Base-by-base conservation (phyloP, 306 rosid species). In the Castanopsis chinensis region DNA sequence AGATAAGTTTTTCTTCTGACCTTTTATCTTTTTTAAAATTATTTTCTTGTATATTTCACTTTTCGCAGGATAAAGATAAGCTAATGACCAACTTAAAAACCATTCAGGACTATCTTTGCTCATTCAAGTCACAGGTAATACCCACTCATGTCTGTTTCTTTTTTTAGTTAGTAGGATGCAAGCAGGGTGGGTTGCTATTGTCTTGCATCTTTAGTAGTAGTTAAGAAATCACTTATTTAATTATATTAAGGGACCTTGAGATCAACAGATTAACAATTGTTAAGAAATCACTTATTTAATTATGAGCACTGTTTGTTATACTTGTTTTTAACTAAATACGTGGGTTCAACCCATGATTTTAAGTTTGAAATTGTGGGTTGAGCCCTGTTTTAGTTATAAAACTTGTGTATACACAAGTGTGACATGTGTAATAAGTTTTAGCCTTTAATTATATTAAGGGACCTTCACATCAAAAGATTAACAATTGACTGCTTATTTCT, bases 51-150 rank as follows among this genome's bases (percentile, higher is more conserved):
- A 65, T 4, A 33, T 9, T 30, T 33, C 25, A 67, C 4, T 19
- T 7, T 80, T 79, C 77, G 45, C 95, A 94, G 98, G 97, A 92
- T 80, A 86, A 86, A 71, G 91, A 88, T 81, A 90, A 90, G 84
- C 93, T 94, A 59, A 72, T 88, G 78, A 74, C 91, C 83, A 92
- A 94, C 86, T 80, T 94, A 87, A 94, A 94, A 85, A 94, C 89
- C 87, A 90, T 94, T 78, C 97, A 94, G 85, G 93, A 90, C 82
- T 94, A 94, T 86, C 86, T 94, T 32, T 94, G 97, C 89, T 92
- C 97, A 0, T 94, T 94, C 89, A 88, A 88, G 76, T 91, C 97
- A 55, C 97, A 87, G 97, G 98, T 92, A 83, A 76, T 86, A 61
- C 71, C 60, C 33, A 49, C 64, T 70, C 60, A 69, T 58, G 25